Percentiles rank a stretch among this genome's conserved stretches.
Evolutionary conservation across 1,284 basidiomycete genomes (phyloP).

Genomic region (Ustilago bromivora): DNA sequence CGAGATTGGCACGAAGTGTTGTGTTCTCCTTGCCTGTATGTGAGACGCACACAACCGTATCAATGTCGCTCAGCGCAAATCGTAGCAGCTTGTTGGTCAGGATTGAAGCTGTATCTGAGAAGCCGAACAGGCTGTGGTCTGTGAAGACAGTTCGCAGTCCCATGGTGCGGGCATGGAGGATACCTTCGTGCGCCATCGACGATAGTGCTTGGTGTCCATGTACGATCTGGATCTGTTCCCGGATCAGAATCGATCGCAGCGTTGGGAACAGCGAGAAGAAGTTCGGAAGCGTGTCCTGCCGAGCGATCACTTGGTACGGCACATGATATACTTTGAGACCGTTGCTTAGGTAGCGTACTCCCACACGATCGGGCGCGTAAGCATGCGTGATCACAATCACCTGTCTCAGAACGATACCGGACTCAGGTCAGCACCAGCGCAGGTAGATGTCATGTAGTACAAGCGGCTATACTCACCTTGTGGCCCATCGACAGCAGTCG

Average conservation of each 20-base stretch:
- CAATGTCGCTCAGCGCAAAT: slow-evolving; percentile 87
- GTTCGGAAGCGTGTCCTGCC: slow-evolving; percentile 87
- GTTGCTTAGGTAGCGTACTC: slow-evolving; percentile 86
- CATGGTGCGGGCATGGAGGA: slow-evolving; percentile 78
- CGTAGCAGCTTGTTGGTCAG: slow-evolving; percentile 95
- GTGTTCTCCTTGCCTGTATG: slow-evolving; percentile 94
- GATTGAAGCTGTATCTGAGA: slow-evolving; percentile 94
- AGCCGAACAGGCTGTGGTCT: slow-evolving; percentile 95
- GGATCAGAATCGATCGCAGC: slow-evolving; percentile 85
- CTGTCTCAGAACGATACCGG: slow-evolving; percentile 71
- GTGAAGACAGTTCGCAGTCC: slow-evolving; percentile 88
- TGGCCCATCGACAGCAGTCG: slow-evolving; percentile 86
- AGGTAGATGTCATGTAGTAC: background rate
- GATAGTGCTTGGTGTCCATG: slow-evolving; percentile 93
- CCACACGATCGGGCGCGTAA: slow-evolving; percentile 84
- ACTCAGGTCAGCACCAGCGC: background rate
- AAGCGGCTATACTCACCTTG: slow-evolving; percentile 74
- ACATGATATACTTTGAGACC: slow-evolving; percentile 94
- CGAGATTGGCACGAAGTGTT: slow-evolving; percentile 80
- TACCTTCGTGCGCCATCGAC: slow-evolving; percentile 89
- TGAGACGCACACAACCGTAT: slow-evolving; percentile 95
- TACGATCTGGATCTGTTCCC: slow-evolving; percentile 87
- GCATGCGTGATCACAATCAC: slow-evolving; percentile 95
- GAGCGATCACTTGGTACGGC: slow-evolving; percentile 81
- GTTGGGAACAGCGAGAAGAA: slow-evolving; percentile 93